Evolutionary conservation across 805 yeast species (phyloP), one percentile per base, ranked within the genome.

Genomic region (Saccharomyces mikatae): DNA sequence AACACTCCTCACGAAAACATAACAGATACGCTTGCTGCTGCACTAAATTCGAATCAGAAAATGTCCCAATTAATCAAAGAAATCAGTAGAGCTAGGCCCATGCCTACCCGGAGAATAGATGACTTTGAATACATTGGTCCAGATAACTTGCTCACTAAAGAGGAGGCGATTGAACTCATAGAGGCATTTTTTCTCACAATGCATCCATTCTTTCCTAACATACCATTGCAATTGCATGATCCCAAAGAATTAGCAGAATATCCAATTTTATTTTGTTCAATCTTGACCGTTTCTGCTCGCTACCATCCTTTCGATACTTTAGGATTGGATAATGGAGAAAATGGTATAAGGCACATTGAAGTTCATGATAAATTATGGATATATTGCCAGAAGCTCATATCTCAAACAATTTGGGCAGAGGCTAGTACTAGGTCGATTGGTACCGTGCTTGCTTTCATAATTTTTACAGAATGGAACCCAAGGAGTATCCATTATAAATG

Each of bases 381-480:
- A 27, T 83, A 86, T 64, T 89, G 91, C 55, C 96, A 89, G 71
- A 69, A 84, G 57, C 74, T 89, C 56, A 84, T 89, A 46, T 86
- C 95, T 2, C 88, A 86, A 68, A 84, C 96, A 0, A 90, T 89
- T 4, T 90, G 96, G 97, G 96, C 96, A 1, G 96, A 89, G 65
- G 94, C 96, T 0, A 84, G 88, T 55, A 87, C 94, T 6, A 74
- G 96, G 58, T 85, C 94, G 0, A 80, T 90, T 2, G 97, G 96
- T 1, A 89, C 97, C 0, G 84, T 90, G 5, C 77, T 87, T 56
- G 91, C 97, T 0, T 88, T 91, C 64, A 70, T 91, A 50, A 73
- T 91, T 17, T 85, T 89, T 61, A 87, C 96, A 0, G 97, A 92
- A 68, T 91, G 98, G 98, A 89, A 90, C 62, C 97, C 97, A 3